Percentiles rank a stretch among this genome's conserved stretches.
phyloP scores from a whole-genome alignment of 2,329 filamentous ascomycete species.

The Penicillium sp. region DNA sequence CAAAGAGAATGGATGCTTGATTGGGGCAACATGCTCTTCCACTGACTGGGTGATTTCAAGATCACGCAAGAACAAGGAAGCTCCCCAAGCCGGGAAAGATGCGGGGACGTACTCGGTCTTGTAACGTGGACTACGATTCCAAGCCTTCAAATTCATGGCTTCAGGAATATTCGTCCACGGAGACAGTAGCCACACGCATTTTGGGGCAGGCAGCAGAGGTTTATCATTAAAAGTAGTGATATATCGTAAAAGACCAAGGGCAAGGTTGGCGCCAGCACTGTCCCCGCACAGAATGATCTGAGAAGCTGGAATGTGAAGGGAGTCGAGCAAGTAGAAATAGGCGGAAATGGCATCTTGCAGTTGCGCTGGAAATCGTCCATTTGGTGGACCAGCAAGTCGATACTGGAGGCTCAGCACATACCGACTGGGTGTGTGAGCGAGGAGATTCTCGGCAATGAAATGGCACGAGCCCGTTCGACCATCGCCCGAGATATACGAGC shows the following conservation, averaged over 20 bases:
- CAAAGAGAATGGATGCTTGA: constrained; percentile 15
- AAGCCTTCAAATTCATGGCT: neutral
- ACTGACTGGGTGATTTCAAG: neutral
- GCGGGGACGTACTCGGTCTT: neutral
- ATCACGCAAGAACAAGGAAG: neutral
- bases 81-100: neutral
- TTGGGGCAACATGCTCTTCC: constrained; percentile 12
- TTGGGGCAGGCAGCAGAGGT: constrained; percentile 7
- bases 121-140: neutral
- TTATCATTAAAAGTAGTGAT: constrained; percentile 7
- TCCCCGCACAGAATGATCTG: constrained; percentile 21
- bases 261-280: constrained; percentile 19
- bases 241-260: constrained; percentile 18
- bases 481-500: constrained; percentile 15
- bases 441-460: constrained; percentile 11
- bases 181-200: constrained; percentile 14
- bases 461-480: constrained; percentile 12
- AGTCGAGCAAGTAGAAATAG: constrained; percentile 17
- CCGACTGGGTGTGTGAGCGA: constrained; percentile 8
- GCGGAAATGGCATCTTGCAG: constrained; percentile 21
- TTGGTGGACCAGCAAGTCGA: constrained; percentile 15
- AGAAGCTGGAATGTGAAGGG: constrained; percentile 14
- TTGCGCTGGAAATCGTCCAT: constrained; percentile 20
- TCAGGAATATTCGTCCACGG: constrained; percentile 8
- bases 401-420: constrained; percentile 13